A percentile compares a stretch with the other conserved stretches of the same genome.
Conservation (phyloP, 805 yeast genomes). For the Clavispora phyllophila region DNA sequence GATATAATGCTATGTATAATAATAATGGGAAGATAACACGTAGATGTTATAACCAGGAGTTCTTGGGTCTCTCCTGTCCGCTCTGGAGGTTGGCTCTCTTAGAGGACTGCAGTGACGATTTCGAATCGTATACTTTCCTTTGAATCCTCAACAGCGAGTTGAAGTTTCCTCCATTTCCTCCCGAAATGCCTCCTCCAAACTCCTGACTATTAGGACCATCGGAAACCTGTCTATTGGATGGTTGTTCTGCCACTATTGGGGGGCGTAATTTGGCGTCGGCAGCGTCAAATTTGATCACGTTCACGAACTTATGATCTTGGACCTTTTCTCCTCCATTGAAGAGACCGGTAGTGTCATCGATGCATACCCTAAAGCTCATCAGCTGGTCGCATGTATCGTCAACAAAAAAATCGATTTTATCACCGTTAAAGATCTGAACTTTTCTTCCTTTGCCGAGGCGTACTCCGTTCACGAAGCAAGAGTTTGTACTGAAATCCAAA, state of each 20-base stretch:
- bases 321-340: slow-evolving; percentile 44
- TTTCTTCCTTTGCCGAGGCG: slow-evolving; percentile 61
- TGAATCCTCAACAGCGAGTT: slow-evolving; percentile 26
- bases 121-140: slow-evolving; percentile 18
- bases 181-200: slow-evolving; percentile 8
- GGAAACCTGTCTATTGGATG: background rate
- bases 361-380: slow-evolving; percentile 48
- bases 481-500: slow-evolving; percentile 73
- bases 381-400: slow-evolving; percentile 51
- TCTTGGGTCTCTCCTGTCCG: slow-evolving; percentile 22
- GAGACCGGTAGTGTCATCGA: slow-evolving; percentile 61
- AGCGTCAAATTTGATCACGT: slow-evolving; percentile 22
- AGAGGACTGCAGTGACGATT: slow-evolving; percentile 9
- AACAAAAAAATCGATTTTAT: slow-evolving; percentile 57
- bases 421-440: slow-evolving; percentile 57
- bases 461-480: slow-evolving; percentile 63
- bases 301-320: slow-evolving; percentile 15
- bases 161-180: slow-evolving; percentile 23
- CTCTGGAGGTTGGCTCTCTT: slow-evolving; percentile 26
- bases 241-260: slow-evolving; percentile 13
- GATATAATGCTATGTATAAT: background rate
- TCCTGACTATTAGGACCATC: slow-evolving; percentile 6
- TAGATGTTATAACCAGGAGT: slow-evolving; percentile 17
- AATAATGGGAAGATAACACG: background rate
- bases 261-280: slow-evolving; percentile 28